Percentiles rank a stretch among this genome's conserved stretches.
Evolutionary conservation across 1,284 basidiomycete species (phyloP).

Genomic region (Leccinum subrobustum): DNA sequence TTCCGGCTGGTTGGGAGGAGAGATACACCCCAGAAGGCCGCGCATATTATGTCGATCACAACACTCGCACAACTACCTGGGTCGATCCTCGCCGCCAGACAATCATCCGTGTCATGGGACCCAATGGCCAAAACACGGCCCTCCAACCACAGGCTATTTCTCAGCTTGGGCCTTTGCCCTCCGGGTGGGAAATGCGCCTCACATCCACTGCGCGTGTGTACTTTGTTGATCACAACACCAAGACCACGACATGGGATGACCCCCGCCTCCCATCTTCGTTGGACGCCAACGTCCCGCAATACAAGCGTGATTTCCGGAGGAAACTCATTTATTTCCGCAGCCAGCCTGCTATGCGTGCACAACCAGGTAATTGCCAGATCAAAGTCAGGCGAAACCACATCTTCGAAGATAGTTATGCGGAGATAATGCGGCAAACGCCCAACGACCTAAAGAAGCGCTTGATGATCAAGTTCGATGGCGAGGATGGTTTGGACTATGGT

Average conservation of each 20-base stretch:
- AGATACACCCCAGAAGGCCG: conserved; percentile 92
- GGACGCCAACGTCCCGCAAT: conserved; percentile 91
- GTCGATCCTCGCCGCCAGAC: conserved; percentile 92
- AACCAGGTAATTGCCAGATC: conserved; percentile 92
- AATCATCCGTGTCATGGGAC: conserved; percentile 87
- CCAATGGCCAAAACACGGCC: conserved; percentile 78
- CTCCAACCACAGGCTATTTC: conserved; percentile 87
- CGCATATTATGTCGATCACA: conserved; percentile 94
- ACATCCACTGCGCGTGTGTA: conserved; percentile 93
- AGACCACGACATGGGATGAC: conserved; percentile 99
- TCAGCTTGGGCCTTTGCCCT: conserved; percentile 88
- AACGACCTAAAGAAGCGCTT: conserved; percentile 93
- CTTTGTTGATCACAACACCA: conserved; percentile 96
- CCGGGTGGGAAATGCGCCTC: conserved; percentile 97
- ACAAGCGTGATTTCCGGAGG: conserved; percentile 95
- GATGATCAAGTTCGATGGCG: conserved; percentile 98
- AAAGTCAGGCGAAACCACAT: conserved; percentile 92
- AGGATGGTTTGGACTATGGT: conserved; percentile 95
- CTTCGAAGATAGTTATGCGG: conserved; percentile 93
- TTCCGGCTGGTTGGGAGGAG: conserved; percentile 95
- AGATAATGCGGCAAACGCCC: conserved; percentile 94
- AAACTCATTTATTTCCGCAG: conserved; percentile 97
- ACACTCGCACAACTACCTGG: conserved; percentile 94
- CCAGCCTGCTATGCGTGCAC: conserved; percentile 87
- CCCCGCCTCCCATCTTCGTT: conserved; percentile 82